phyloP scores from a whole-genome alignment of 331 rosid genomes.

The Cydonia oblonga region DNA sequence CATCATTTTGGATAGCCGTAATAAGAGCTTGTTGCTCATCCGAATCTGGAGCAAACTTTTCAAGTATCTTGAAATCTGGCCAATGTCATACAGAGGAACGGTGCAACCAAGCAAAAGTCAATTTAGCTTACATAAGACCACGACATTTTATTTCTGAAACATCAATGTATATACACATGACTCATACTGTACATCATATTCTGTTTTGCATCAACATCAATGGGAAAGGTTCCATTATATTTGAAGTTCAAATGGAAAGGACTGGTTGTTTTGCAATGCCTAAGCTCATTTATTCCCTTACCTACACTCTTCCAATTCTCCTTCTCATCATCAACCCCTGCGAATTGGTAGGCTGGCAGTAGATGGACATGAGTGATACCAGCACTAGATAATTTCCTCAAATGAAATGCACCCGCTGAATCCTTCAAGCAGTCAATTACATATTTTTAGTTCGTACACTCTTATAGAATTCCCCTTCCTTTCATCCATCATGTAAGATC shows the following conservation, averaged over 20 bases:
- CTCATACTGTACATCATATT: background rate
- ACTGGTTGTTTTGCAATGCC: background rate
- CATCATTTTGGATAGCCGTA: slow-evolving; percentile 55
- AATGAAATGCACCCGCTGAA: slow-evolving; percentile 67
- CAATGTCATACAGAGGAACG: background rate
- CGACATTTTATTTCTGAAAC: background rate
- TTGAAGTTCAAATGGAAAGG: background rate
- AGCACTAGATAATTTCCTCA: slow-evolving; percentile 70
- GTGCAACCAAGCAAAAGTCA: background rate
- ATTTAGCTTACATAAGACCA: background rate
- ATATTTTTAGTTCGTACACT: slow-evolving; percentile 13
- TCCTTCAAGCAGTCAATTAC: slow-evolving; percentile 41
- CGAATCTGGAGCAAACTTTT: slow-evolving; percentile 78
- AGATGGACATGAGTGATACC: slow-evolving; percentile 86
- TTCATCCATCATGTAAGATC: background rate
- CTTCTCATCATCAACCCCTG: slow-evolving; percentile 76
- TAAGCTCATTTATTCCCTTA: slow-evolving; percentile 24
- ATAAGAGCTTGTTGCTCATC: slow-evolving; percentile 79
- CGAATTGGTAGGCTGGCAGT: slow-evolving; percentile 83
- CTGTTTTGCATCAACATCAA: background rate
- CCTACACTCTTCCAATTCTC: slow-evolving; percentile 71
- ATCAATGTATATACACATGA: background rate
- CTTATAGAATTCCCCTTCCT: background rate
- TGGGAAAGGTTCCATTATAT: background rate
- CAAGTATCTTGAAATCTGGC: slow-evolving; percentile 55